Evolutionary conservation across 1,284 basidiomycete genomes (phyloP), one percentile per base, ranked within the genome.

Genomic region (Apiotrichum montevideense): DNA sequence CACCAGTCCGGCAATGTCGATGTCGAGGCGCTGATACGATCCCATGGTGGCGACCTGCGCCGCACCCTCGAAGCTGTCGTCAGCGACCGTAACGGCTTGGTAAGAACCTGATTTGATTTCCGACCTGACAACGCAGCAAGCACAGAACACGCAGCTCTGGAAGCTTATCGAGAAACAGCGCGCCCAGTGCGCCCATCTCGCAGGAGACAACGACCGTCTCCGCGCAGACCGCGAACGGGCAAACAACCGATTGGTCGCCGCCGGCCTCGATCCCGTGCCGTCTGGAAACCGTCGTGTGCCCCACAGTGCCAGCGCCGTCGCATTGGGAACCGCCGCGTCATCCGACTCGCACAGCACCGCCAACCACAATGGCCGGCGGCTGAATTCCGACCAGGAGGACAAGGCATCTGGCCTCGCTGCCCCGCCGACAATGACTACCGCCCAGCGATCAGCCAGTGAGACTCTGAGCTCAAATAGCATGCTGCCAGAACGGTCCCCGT

Each of bases 131-230:
- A 9, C 35, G 6, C 56, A 74, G 72, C 85, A 86, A 40, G 76
- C 83, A 8, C 90, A 94, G 78, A 94, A 94, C 73, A 79, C 85
- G 6, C 89, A 92, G 75, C 82, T 93, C 35, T 93, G 90, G 90
- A 92, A 91, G 74, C 81, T 93, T 59, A 86, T 94, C 71, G 90
- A 93, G 80, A 91, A 90, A 73, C 88, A 91, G 57, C 66, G 72
- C 33, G 55, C 66, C 3, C 72, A 76, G 60, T 66, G 66, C 50
- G 63, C 70, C 4, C 59, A 64, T 43, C 59, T 76, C 11, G 65
- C 61, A 66, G 62, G 68, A 1, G 71, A 72, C 56, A 74, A 72
- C 45, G 90, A 92, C 62, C 83, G 90, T 46, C 82, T 93, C 53
- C 81, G 90, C 14, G 79, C 79, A 21, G 90, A 92, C 70, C 82